These are phyloP conservation scores for Boletus vinaceobasis DNA, from an alignment of 768 basidiomycete species.

Conservation along the genomic window DNA sequence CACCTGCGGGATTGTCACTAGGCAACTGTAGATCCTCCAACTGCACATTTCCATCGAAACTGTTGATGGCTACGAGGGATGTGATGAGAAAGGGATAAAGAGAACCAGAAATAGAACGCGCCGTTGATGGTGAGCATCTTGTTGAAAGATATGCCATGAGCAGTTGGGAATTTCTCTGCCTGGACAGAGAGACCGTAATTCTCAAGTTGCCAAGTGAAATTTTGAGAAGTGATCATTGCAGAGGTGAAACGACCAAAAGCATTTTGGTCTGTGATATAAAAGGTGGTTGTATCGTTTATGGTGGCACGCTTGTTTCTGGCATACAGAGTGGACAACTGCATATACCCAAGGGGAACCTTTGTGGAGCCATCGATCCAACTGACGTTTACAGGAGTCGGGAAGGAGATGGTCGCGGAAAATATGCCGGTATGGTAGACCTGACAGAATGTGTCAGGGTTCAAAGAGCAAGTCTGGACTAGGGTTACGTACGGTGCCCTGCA, in stretches of 20 bases:
- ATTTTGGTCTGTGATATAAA: conserved; percentile 51
- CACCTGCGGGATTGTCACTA: conserved; percentile 61
- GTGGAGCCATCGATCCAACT: conserved; percentile 52
- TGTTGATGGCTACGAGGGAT: conserved; percentile 48
- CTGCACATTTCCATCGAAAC: conserved; percentile 53
- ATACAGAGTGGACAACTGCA: conserved; percentile 45
- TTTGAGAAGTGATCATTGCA: conserved; percentile 60
- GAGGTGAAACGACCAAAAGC: conserved; percentile 62
- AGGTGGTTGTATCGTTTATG: conserved; percentile 58
- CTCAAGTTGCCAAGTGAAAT: conserved; percentile 65
- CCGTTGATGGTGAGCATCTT: conserved; percentile 60
- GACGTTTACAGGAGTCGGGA: conserved; percentile 54
- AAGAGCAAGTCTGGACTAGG: background rate
- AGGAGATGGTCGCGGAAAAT: conserved; percentile 59
- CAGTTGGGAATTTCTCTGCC: conserved; percentile 63
- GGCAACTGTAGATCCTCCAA: conserved; percentile 63
- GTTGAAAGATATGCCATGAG: conserved; percentile 62
- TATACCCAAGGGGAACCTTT: conserved; percentile 52
- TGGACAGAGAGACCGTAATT: conserved; percentile 58
- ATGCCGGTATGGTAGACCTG: conserved; percentile 67
- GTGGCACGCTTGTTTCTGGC: conserved; percentile 54
- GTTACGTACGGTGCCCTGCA: conserved; percentile 51
- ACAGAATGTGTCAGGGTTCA: background rate
- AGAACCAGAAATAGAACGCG: conserved; percentile 13
- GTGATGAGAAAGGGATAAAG: background rate